Evolutionary conservation across 768 basidiomycete species (phyloP), one percentile per base, ranked within the genome.

Genomic region (Amyloporia xantha): DNA sequence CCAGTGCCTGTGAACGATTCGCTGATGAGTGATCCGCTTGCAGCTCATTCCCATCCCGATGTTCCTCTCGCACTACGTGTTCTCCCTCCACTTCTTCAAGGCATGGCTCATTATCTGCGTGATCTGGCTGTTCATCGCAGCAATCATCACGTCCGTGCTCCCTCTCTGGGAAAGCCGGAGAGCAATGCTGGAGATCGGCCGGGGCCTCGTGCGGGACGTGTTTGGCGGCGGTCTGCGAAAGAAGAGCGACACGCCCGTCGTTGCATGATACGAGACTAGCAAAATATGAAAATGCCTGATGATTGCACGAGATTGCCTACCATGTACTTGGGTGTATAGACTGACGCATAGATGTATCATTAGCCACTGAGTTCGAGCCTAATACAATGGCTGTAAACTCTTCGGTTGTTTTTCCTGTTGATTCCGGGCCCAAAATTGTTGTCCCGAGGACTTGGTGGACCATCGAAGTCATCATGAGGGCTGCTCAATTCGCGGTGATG

Each of bases 31-130:
- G 10, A 20, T 20, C 3, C 15, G 19, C 11, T 9, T 27, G n/a
- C 37, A 47, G 46, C 35, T 47, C 46, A 47, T 47, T 20, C 46
- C 46, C 9, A 47, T 47, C 23, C 46, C 46, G 15, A 47, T 47
- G 46, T 47, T 47, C 46, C 36, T 47, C 20, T 47, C 46, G 10
- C 46, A 47, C 21, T 47, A 47, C 37, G 46, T 47, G 20, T 47
- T 47, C 36, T 47, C 46, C 5, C 46, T 47, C 12, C n/a, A 5
- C 3, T 47, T 47, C 46, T 47, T 47, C 46, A 47, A 47, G 37
- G 46, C 46, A 12, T 47, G 46, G 46, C 20, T 47, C 36, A 47
- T 47, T 13, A 47, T 47, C 26, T 47, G 46, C 37, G 46, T 47
- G 12, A 27, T 47, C 37, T 47, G 46, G 46, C 36, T 47, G 23